These are phyloP conservation scores for Lepidium aucheri DNA, from an alignment of 345 rosid genomes.

Conservation along the genomic window DNA sequence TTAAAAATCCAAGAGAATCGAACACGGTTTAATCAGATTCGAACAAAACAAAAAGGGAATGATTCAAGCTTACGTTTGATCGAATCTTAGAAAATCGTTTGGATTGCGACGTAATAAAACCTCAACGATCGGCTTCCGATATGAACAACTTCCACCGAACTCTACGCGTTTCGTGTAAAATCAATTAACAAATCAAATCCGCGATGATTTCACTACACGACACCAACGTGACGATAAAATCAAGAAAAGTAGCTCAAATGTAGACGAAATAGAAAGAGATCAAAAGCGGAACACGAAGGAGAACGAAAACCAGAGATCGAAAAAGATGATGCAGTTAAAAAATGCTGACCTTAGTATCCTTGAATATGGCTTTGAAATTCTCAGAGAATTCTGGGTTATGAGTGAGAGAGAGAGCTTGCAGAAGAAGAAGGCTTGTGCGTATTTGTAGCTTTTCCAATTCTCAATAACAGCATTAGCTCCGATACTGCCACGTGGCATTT, in stretches of 20 bases:
- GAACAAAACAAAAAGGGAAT: background rate
- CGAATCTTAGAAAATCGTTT: constrained; percentile 5
- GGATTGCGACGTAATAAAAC: background rate
- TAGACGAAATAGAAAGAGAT: background rate
- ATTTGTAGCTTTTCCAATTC: constrained; percentile 27
- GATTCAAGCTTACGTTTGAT: constrained; percentile 34
- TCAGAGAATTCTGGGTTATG: background rate
- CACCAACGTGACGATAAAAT: background rate
- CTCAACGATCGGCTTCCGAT: constrained; percentile 41
- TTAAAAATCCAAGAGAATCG: background rate
- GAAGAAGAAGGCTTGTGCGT: constrained; percentile 5
- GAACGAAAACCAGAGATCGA: too few relatives aligned
- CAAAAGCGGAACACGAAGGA: background rate
- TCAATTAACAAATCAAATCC: background rate
- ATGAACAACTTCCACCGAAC: constrained; percentile 14
- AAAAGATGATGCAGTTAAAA: background rate
- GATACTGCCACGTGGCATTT: constrained; percentile 20
- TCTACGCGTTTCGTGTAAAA: constrained; percentile 9
- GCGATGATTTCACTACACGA: background rate
- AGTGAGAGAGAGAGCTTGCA: constrained; percentile 7
- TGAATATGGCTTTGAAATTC: background rate
- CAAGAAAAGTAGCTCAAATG: constrained; percentile 13
- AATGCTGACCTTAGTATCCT: constrained; percentile 19
- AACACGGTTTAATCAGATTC: background rate
- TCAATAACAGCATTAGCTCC: background rate